Conservation (phyloP, 371 early-diverging fungal species). For the Actinomortierella ambigua region DNA sequence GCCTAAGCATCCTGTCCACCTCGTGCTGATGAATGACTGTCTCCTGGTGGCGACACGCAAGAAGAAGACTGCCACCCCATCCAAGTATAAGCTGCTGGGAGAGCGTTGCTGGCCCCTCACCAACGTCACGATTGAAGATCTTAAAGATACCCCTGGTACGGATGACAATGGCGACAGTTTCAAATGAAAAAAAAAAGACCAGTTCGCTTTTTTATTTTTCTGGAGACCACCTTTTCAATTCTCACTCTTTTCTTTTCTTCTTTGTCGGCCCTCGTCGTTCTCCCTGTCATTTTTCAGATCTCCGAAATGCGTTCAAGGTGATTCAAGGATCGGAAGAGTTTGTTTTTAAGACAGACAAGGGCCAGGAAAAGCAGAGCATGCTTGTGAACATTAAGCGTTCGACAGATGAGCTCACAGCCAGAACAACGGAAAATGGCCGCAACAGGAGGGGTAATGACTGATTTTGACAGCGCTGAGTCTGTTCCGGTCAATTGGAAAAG, state of each 20-base stretch:
- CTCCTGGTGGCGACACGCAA: constrained; percentile 79
- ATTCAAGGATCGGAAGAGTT: constrained; percentile 76
- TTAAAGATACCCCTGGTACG: constrained; percentile 78
- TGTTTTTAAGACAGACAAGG: constrained; percentile 73
- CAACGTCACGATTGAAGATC: constrained; percentile 80
- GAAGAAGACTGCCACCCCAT: constrained; percentile 67
- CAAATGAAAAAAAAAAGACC: too few relatives aligned
- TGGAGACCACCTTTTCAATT: not conserved
- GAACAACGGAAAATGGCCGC: constrained; percentile 27
- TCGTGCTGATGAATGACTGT: constrained; percentile 83
- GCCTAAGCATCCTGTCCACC: constrained; percentile 74
- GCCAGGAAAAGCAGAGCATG: constrained; percentile 75
- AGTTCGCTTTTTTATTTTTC: constrained; percentile 6
- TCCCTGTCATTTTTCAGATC: constrained; percentile 35
- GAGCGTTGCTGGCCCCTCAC: constrained; percentile 78
- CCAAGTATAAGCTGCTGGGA: constrained; percentile 75
- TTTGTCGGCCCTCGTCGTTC: too few relatives aligned
- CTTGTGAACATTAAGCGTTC: constrained; percentile 70
- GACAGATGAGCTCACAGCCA: constrained; percentile 64
- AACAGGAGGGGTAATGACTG: too few relatives aligned
- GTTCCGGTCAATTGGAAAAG: too few relatives aligned
- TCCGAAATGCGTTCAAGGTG: constrained; percentile 68
- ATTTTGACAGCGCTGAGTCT: too few relatives aligned
- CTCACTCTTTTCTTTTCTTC: not conserved
- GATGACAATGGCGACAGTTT: not conserved